Evolutionary conservation across 2,329 filamentous ascomycete species (phyloP), one percentile per base, ranked within the genome.

Genomic region (Cordyceps farinosa): DNA sequence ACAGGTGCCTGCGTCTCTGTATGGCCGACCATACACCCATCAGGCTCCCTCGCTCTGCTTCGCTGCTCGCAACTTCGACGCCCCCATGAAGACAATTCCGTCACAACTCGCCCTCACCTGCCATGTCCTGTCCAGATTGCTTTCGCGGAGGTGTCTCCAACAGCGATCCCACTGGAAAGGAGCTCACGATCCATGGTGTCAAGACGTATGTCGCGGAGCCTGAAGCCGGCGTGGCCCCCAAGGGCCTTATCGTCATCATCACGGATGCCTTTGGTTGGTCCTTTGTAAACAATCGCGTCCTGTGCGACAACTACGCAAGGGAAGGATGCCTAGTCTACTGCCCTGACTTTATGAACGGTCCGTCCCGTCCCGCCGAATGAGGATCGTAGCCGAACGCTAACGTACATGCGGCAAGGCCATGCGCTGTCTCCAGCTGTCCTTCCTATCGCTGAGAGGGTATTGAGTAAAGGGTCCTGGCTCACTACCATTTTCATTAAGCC

Each of bases 191-290:
- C 56, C 61, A 67, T 60, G 68, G 67, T 27, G 65, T 70, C 40
- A 65, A 64, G 36, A 70, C 69, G 10, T 72, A 72, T 53, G 67
- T 71, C 55, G 67, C 69, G 29, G 65, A 64, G 27, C 69, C 69
- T 8, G 50, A 61, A 17, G 59, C 65, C 34, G 67, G 61, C 6
- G 61, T 58, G 22, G 55, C 57, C 13, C 65, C 75, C 15, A 77
- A 77, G 42, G 81, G 76, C 13, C 78, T 82, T 65, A 72, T 85
- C 27, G 78, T 85, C 47, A 77, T 84, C 65, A 73, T 85, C 32
- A 76, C 82, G 0, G 83, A 85, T 67, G 77, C 78, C 1, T 84
- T 85, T 66, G 83, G 82, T 29, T 83, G 81, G 77, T 72, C 75
- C 5, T 78, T 84, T 56, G 70, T 77, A 45, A 84, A 85, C 70